These are phyloP conservation scores for Ogataea paraovalis DNA, from an alignment of 805 yeast species.

Conservation along the genomic window DNA sequence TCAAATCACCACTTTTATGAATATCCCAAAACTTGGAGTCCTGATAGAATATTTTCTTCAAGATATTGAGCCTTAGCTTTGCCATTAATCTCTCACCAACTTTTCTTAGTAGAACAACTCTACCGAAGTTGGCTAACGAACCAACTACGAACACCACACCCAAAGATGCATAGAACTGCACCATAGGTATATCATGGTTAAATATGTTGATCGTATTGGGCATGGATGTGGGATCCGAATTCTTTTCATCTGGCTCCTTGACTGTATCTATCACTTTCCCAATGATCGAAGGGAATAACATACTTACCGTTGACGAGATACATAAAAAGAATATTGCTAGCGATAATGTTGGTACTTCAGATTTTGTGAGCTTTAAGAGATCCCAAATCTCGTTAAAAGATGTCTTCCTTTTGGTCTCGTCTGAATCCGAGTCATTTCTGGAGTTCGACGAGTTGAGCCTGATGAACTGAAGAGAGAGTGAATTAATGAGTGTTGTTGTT, in stretches of 20 bases:
- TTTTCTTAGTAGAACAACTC: conserved; percentile 68
- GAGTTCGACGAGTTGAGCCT: not conserved
- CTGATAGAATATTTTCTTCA: conserved; percentile 73
- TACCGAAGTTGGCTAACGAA: conserved; percentile 73
- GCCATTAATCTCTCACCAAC: conserved; percentile 90
- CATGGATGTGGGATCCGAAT: conserved; percentile 6
- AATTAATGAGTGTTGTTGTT: not conserved
- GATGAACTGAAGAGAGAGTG: not conserved
- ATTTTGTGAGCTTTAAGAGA: conserved; percentile 51
- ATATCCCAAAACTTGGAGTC: conserved; percentile 88
- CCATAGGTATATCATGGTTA: conserved; percentile 53
- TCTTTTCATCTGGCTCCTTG: conserved; percentile 28
- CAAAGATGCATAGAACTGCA: conserved; percentile 60
- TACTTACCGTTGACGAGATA: conserved; percentile 71
- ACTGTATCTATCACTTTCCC: conserved; percentile 84
- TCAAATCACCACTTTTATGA: conserved; percentile 87
- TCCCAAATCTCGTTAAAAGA: conserved; percentile 39
- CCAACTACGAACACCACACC: conserved; percentile 67
- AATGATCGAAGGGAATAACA: conserved; percentile 77
- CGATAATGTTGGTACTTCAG: conserved; percentile 51
- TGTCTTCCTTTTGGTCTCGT: conserved; percentile 13
- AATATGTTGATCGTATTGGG: conserved; percentile 20
- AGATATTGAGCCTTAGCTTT: conserved; percentile 69
- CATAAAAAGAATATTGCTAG: conserved; percentile 63
- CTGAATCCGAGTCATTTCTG: not conserved